phyloP scores from a whole-genome alignment of 1,284 basidiomycete genomes.

The Chondrostereum purpureum region DNA sequence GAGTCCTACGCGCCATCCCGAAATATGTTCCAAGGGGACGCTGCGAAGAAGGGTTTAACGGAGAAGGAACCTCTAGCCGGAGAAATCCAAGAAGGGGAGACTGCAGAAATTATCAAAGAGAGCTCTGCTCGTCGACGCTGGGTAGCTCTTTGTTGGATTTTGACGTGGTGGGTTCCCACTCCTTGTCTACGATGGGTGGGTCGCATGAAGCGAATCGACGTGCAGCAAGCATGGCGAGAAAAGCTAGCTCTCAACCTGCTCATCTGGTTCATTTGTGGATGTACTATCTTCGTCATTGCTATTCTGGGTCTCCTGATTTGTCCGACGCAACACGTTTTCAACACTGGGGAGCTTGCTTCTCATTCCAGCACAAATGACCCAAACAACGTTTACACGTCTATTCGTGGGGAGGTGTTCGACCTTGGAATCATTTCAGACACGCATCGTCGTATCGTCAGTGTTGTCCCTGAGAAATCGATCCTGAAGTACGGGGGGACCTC shows the following conservation, averaged over 20 bases:
- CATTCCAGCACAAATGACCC: constrained; percentile 64
- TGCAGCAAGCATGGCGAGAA: constrained; percentile 96
- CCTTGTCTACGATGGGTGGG: constrained; percentile 67
- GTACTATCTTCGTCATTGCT: constrained; percentile 90
- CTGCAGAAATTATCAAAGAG: constrained; percentile 81
- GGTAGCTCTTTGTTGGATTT: constrained; percentile 84
- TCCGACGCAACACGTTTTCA: constrained; percentile 91
- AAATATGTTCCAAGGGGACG: constrained; percentile 90
- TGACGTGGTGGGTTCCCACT: constrained; percentile 89
- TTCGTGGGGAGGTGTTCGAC: constrained; percentile 93
- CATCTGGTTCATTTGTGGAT: constrained; percentile 91
- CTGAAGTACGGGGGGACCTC: constrained; percentile 78
- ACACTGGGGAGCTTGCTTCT: constrained; percentile 63
- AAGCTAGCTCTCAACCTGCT: constrained; percentile 94
- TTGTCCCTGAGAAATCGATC: constrained; percentile 72
- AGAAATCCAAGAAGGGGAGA: constrained; percentile 80
- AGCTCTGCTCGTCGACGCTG: constrained; percentile 76
- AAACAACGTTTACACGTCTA: constrained; percentile 73
- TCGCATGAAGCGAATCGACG: constrained; percentile 90
- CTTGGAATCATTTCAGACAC: constrained; percentile 51
- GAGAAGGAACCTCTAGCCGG: constrained; percentile 79
- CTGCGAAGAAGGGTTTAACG: constrained; percentile 64
- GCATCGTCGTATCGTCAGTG: constrained; percentile 65
- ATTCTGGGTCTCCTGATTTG: constrained; percentile 88
- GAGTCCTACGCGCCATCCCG: constrained; percentile 90